Base-by-base conservation (phyloP, 139 green algal genomes). In the Dunaliella primolecta region DNA sequence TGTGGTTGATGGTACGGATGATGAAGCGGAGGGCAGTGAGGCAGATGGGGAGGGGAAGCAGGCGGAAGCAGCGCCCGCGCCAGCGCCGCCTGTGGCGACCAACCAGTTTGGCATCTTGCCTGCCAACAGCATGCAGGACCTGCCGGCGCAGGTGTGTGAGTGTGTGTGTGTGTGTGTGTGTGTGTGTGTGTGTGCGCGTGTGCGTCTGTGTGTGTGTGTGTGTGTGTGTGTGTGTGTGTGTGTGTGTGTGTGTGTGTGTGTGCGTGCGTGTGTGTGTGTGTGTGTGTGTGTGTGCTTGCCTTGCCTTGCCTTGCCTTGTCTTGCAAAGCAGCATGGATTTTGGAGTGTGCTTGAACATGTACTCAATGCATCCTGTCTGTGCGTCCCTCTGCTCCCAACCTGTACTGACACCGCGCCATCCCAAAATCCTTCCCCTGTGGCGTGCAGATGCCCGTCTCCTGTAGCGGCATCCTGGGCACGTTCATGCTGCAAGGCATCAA, bases 401-500 rank as follows among this genome's bases (percentile, higher is more conserved):
- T n/a, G n/a, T n/a, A n/a, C n/a, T n/a, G n/a, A n/a, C n/a, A n/a
- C n/a, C n/a, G n/a, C n/a, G n/a, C n/a, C n/a, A n/a, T n/a, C n/a
- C n/a, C n/a, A n/a, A n/a, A n/a, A n/a, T n/a, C n/a, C n/a, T n/a
- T n/a, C n/a, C n/a, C n/a, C n/a, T 70, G 36, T 20, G 64, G 11
- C 36, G 76, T n/a, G 78, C 75, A 80, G 75, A 80, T 80, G 75
- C n/a, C 84, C 27, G 83, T 94, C 1, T 80, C 84, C 0, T 94
- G 91, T 82, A 92, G 91, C 85, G 80, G 76, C 75, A 81, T 88
- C 15, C 23, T 20, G 11, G 91, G 91, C 37, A 86, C 80, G 0
- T 89, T 93, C 37, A 31, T 88, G 1, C 82, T 93, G 74, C 37
- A 82, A 29, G 82, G 83, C 3, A 86, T 92, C 80, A 87, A 84